Evolutionary conservation across 2,329 filamentous ascomycete genomes (phyloP).

Genomic region (Cordyceps cateniannulata): DNA sequence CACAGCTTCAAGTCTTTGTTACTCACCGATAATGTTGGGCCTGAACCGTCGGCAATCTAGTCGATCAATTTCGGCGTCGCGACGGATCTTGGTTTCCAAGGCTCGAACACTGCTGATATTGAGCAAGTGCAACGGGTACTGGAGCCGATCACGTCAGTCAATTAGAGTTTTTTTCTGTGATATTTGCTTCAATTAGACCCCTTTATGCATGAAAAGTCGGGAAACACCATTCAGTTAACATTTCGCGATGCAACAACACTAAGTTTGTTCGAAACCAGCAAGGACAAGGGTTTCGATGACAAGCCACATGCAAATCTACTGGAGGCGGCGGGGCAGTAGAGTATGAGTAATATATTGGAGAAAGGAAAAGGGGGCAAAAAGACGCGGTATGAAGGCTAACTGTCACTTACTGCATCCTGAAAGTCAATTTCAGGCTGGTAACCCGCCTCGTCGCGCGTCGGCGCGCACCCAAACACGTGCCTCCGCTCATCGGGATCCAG

Average conservation of each 20-base stretch:
- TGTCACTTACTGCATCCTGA: conserved; percentile 56
- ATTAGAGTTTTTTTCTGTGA: background rate
- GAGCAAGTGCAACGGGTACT: conserved; percentile 66
- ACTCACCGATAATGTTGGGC: conserved; percentile 61
- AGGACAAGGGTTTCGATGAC: too few relatives aligned
- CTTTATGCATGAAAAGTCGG: too few relatives aligned
- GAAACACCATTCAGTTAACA: too few relatives aligned
- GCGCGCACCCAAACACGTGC: conserved; percentile 55
- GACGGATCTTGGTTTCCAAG: conserved; percentile 50
- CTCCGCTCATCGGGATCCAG: conserved; percentile 52
- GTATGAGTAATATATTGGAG: conserved; percentile 1
- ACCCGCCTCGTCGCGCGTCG: conserved; percentile 49
- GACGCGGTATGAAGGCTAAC: background rate
- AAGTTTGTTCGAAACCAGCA: too few relatives aligned
- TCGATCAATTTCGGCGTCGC: conserved; percentile 38
- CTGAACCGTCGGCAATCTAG: conserved; percentile 61
- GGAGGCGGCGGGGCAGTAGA: background rate
- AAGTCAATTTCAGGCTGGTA: conserved; percentile 62
- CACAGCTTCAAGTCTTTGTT: background rate
- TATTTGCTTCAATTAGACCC: too few relatives aligned
- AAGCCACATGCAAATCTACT: too few relatives aligned
- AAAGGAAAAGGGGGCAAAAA: background rate
- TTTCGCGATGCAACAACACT: background rate
- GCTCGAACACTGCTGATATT: conserved; percentile 58
- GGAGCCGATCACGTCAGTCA: background rate